Evolutionary conservation across 2,329 filamentous ascomycete genomes (phyloP), one percentile per base, ranked within the genome.

Genomic region (Fusarium armeniacum): DNA sequence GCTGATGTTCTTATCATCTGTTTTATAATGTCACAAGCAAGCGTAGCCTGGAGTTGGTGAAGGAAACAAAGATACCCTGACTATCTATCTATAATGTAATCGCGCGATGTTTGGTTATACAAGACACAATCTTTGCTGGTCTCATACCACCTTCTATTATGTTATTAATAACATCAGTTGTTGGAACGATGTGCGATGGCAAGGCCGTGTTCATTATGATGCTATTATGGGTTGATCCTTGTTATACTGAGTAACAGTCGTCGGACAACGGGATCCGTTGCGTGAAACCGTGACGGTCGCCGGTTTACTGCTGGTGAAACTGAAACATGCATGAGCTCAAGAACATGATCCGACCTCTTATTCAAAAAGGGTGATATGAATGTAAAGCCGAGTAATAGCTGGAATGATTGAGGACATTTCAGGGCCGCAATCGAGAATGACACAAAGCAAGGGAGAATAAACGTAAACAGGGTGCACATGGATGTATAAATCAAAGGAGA

Each of bases 41-140:
- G 59, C 59, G 51, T 45, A 49, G 51, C 63, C 36, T 30, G 52
- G 61, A 62, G 51, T 69, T 56, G 43, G 44, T 55, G 38, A 43
- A 38, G 38, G 54, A 52, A 32, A 49, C 28, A 58, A 30, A 46
- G 62, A 65, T 71, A 50, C 40, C 47, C 33, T 38, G n/a, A 15
- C 16, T 28, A 40, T 50, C 56, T 55, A 49, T 49, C 20, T 20
- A 20, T 20, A 20, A 58, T 38, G 28, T 46, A 47, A 66, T 51
- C 51, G 40, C 6, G 35, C 55, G 45, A 40, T 30, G n/a, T 44
- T 38, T 44, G 40, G 32, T 40, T 24, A 50, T 36, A 57, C 6
- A 45, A 26, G 40, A 30, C 44, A 32, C 15, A 40, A 12, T 26
- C 22, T 43, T 40, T 41, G 8, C 24, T 52, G 12, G 4, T 20